Evolutionary conservation across 2,329 filamentous ascomycete species (phyloP).

Genomic region (Eurotiales sp.): DNA sequence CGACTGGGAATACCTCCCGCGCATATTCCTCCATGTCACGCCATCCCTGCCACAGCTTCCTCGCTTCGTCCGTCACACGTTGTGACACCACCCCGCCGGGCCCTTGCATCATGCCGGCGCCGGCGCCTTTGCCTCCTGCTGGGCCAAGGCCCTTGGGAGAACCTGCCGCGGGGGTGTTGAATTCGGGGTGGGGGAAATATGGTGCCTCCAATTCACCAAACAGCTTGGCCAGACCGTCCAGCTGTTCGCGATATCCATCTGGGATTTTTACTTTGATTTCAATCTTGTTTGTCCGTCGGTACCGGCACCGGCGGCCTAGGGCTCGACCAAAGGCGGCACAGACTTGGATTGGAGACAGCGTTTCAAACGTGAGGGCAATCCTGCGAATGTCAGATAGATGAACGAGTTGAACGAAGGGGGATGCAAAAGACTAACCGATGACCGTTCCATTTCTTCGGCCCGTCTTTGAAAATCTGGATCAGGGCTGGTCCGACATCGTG

Average conservation of each 20-base stretch:
- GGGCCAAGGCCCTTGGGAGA: slow-evolving; percentile 37
- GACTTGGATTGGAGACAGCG: slow-evolving; percentile 76
- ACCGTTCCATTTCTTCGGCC: slow-evolving; percentile 75
- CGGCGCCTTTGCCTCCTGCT: slow-evolving; percentile 37
- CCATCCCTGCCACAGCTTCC: slow-evolving; percentile 86
- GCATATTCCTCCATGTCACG: slow-evolving; percentile 92
- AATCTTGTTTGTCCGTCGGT: slow-evolving; percentile 69
- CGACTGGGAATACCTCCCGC: slow-evolving; percentile 85
- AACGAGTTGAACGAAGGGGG: not conserved
- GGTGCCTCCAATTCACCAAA: slow-evolving; percentile 58
- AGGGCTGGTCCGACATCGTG: slow-evolving; percentile 92
- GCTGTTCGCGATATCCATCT: slow-evolving; percentile 80
- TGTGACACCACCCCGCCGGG: slow-evolving; percentile 57
- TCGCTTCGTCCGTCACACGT: slow-evolving; percentile 69
- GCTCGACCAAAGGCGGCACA: slow-evolving; percentile 77
- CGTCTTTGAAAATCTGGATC: slow-evolving; percentile 93
- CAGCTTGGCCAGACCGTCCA: slow-evolving; percentile 61
- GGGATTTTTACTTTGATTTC: slow-evolving; percentile 83
- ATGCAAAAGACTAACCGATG: slow-evolving; percentile 50
- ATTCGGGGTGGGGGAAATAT: slow-evolving; percentile 61
- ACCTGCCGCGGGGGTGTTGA: slow-evolving; percentile 37
- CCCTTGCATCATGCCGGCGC: slow-evolving; percentile 45
- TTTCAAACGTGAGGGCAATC: slow-evolving; percentile 86
- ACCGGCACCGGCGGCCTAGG: slow-evolving; percentile 71
- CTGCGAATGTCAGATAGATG: slow-evolving; percentile 43